A percentile compares a stretch with the other conserved stretches of the same genome.
These are phyloP conservation scores for Noccaea caerulescens DNA, from an alignment of 345 rosid genomes.

Conservation along the genomic window DNA sequence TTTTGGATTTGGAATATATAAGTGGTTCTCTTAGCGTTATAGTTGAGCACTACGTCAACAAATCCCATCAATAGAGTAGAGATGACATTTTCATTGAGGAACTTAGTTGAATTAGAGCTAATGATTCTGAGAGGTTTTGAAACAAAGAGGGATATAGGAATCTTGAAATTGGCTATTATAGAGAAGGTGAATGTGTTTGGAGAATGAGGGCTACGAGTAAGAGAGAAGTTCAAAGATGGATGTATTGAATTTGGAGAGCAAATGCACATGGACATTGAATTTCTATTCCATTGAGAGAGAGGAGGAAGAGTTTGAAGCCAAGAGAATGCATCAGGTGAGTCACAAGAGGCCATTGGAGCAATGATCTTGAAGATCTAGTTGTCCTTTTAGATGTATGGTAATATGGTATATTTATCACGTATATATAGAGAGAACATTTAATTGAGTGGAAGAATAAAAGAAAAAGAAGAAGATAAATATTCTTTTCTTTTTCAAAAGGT, in stretches of 20 bases:
- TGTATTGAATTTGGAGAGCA: constrained; percentile 59
- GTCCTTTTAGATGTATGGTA: constrained; percentile 15
- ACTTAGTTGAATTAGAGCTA: constrained; percentile 23
- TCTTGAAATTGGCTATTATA: constrained; percentile 50
- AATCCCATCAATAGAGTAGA: constrained; percentile 55
- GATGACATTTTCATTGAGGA: constrained; percentile 49
- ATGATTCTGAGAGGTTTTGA: constrained; percentile 58
- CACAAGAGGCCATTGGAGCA: constrained; percentile 60
- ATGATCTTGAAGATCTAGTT: constrained; percentile 11
- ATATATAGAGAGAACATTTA: constrained; percentile 18
- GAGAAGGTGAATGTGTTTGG: constrained; percentile 55
- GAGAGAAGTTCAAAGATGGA: constrained; percentile 61
- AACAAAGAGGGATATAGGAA: constrained; percentile 63
- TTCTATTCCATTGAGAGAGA: constrained; percentile 57
- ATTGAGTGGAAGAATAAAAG: constrained; percentile 22
- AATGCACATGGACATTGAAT: constrained; percentile 56
- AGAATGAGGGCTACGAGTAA: constrained; percentile 47
- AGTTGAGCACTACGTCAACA: constrained; percentile 63
- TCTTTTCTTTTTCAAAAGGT: constrained; percentile 34
- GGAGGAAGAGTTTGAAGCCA: constrained; percentile 77
- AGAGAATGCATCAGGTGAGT: constrained; percentile 54
- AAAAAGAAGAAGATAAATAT: constrained; percentile 13
- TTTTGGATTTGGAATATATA: constrained; percentile 53
- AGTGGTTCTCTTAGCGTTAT: constrained; percentile 49
- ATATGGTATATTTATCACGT: constrained; percentile 10